Evolutionary conservation across 345 rosid species (phyloP), one percentile per base, ranked within the genome.

Genomic region (Salix suchowensis): DNA sequence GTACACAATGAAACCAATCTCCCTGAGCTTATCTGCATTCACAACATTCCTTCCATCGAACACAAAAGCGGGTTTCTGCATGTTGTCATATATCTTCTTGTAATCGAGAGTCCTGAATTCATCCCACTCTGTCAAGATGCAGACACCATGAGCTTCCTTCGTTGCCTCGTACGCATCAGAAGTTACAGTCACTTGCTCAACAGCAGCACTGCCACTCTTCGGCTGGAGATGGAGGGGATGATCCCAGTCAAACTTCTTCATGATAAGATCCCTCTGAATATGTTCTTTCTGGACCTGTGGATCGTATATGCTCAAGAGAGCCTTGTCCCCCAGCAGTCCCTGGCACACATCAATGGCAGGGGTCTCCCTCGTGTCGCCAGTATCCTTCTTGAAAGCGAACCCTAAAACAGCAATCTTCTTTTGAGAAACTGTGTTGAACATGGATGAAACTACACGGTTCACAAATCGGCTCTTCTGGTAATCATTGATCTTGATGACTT

Each of bases 221-320:
- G 98, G 98, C 85, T 94, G 98, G 75, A 94, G 91, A 84, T 94
- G 98, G 70, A 86, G 82, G 9, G 98, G 98, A 52, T 94, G 98
- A 80, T 94, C 98, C 97, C 94, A 94, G 80, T 91, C 97, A 72
- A 94, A 94, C 74, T 92, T 94, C 61, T 92, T 91, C 98, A 94
- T 91, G 70, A 88, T 85, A 16, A 94, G 91, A 81, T 94, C 98
- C 80, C 96, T 91, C 81, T 89, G 94, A 84, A 94, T 92, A 85
- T 94, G 97, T 55, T 94, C 97, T 81, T 88, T 91, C 0, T 90
- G 86, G 69, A 94, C 98, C 85, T 92, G 98, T 32, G 96, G 97
- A 67, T 94, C 97, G 37, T 92, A 94, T 60, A 94, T 92, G 89
- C 97, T 89, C 84, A 94, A 75, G 74, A 75, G 80, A 62, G 98